Percentiles rank a stretch among this genome's conserved stretches.
Conservation (phyloP, 2,329 filamentous ascomycete species). For the Penicillium sp. region DNA sequence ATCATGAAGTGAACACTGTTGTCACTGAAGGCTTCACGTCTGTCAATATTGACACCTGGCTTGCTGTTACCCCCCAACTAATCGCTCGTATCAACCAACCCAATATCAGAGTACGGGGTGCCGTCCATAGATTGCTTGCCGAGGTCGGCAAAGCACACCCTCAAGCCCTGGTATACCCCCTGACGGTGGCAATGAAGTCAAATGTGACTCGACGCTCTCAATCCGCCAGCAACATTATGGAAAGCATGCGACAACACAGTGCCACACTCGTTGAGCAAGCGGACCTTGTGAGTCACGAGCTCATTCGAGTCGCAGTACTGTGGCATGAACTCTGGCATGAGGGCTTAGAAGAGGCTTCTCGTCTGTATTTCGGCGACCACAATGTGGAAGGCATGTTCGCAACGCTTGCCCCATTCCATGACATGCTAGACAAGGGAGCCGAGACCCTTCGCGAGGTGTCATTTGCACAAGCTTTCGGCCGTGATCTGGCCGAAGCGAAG, state of each 20-base stretch:
- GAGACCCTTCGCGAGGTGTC: constrained; percentile 94
- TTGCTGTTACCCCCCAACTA: constrained; percentile 95
- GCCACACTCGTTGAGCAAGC: constrained; percentile 90
- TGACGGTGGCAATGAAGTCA: constrained; percentile 98
- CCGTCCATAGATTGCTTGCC: constrained; percentile 85
- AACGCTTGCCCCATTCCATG: constrained; percentile 83
- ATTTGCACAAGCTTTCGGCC: constrained; percentile 94
- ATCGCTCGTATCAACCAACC: constrained; percentile 97
- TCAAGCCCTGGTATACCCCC: constrained; percentile 91
- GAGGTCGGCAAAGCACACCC: constrained; percentile 93
- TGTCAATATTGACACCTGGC: constrained; percentile 96
- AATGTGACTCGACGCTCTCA: constrained; percentile 78
- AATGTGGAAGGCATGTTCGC: constrained; percentile 98
- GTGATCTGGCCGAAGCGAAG: constrained; percentile 88
- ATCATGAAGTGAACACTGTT: constrained; percentile 78
- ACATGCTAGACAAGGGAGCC: constrained; percentile 82
- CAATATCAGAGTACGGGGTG: constrained; percentile 79
- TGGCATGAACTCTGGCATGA: constrained; percentile 99
- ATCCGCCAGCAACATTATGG: constrained; percentile 91
- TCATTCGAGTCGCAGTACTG: constrained; percentile 92
- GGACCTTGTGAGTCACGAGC: constrained; percentile 88
- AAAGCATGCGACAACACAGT: constrained; percentile 94
- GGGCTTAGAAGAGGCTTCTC: constrained; percentile 90
- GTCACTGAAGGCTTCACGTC: constrained; percentile 87
- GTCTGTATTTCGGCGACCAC: constrained; percentile 94